These are phyloP conservation scores for Pestalotiopsis sp. DNA, from an alignment of 2,329 filamentous ascomycete genomes.

Conservation along the genomic window DNA sequence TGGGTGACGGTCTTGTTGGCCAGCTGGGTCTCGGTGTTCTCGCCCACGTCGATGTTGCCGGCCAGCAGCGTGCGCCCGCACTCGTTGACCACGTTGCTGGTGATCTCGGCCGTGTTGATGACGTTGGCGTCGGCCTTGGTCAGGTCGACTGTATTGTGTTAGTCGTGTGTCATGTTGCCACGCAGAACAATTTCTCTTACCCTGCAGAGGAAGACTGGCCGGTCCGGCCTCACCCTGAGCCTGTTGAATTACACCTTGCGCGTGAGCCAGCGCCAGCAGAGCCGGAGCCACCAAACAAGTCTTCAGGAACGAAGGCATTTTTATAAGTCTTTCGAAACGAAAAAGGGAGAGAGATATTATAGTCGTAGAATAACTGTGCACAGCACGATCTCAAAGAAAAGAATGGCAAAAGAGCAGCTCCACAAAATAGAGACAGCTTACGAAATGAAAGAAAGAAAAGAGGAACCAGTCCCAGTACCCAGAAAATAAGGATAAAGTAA, in stretches of 20 bases:
- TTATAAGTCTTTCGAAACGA: not conserved
- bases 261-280: constrained; percentile 29
- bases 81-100: constrained; percentile 55
- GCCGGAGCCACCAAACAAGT: constrained; percentile 21
- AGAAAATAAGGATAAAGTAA: constrained; percentile 13
- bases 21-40: constrained; percentile 55
- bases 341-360: not conserved
- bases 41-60: constrained; percentile 64
- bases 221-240: constrained; percentile 30
- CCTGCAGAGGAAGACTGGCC: constrained; percentile 29
- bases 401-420: not conserved
- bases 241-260: constrained; percentile 33
- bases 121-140: constrained; percentile 54
- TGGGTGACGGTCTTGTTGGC: constrained; percentile 48
- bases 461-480: constrained; percentile 15
- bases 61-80: constrained; percentile 64
- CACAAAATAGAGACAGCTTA: constrained; percentile 8
- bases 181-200: constrained; percentile 18
- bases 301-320: constrained; percentile 24
- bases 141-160: constrained; percentile 6
- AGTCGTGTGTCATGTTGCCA: not conserved
- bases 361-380: constrained; percentile 7
- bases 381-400: constrained; percentile 12
- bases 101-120: constrained; percentile 61
- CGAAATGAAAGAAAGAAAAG: not conserved